Conservation (phyloP, 2,329 filamentous ascomycete species). For the Sphaerulina populicola region DNA sequence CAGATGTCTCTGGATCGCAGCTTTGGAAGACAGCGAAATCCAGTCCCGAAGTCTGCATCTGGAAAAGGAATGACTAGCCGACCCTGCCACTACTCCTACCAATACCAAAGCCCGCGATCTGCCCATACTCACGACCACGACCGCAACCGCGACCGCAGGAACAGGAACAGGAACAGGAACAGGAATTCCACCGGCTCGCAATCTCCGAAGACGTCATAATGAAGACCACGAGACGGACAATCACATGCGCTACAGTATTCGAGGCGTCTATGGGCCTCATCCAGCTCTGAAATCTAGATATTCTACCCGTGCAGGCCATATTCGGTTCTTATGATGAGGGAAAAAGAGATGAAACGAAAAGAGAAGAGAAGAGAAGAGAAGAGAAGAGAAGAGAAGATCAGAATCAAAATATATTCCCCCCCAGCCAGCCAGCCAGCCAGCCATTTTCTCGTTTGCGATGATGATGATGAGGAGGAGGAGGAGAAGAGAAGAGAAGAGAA, state of each 20-base stretch:
- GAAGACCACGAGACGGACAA: conserved; percentile 2
- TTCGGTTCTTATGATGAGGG: not conserved
- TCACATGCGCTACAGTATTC: not conserved
- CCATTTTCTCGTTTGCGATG: too few species aligned
- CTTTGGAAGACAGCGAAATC: conserved; percentile 68
- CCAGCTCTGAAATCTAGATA: conserved; percentile 1
- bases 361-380: too few species aligned
- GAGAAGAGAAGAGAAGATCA: too few species aligned
- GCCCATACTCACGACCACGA: not conserved
- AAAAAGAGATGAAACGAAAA: not conserved
- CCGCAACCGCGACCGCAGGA: too few species aligned
- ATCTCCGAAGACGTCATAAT: not conserved
- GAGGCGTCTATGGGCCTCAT: conserved; percentile 1
- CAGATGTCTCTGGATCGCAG: conserved; percentile 77
- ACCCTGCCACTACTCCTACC: not conserved
- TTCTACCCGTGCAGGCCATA: conserved; percentile 3
- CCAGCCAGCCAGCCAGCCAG: too few species aligned
- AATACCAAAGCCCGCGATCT: not conserved
- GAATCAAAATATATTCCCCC: too few species aligned
- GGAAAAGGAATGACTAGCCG: conserved; percentile 20
- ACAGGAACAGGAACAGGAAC: not conserved
- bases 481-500: too few species aligned
- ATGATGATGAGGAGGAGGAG: too few species aligned
- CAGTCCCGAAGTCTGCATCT: conserved; percentile 26
- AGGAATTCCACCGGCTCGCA: not conserved